Evolutionary conservation across 164 flowering plant species (phyloP), one percentile per base, ranked within the genome.

Genomic region (Litsea cubeba): DNA sequence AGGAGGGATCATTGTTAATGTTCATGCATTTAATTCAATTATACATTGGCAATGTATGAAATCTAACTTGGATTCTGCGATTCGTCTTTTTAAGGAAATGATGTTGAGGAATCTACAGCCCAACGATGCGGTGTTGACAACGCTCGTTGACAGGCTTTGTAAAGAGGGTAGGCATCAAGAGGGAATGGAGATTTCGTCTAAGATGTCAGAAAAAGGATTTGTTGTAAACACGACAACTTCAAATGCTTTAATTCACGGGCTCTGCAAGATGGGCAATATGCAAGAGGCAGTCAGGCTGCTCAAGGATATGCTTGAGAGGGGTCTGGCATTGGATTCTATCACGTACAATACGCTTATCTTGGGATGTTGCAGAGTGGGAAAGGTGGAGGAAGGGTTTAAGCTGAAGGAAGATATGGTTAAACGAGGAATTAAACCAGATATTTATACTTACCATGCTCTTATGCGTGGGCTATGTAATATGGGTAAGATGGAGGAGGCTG

Each of bases 161-260:
- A 78, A 83, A 75, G 76, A 80, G 51, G 81, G 86, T 68, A 83
- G 84, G 60, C 84, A 82, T 76, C 79, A 73, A 14, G 84, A 76
- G 68, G 96, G 93, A 50, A 63, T 77, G 76, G 82, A 84, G 28
- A 82, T 93, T 64, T 93, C 90, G 90, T 82, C 76, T 81, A 76
- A 46, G 78, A 84, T 91, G 65, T 76, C 82, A 28, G 80, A 79
- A 32, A 90, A 82, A 79, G 89, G 91, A n/a, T 85, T 85, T 81
- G 79, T 74, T 2, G 78, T 85, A 72, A 88, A 82, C 73, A 84
- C 79, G 14, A 70, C 79, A 66, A 88, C 96, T 72, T 87, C 89
- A 30, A 93, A 91, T 85, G 92, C 98, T 69, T 81, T 91, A 22
- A 76, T 90, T 72, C 87, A 84, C 79, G 93, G 95, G 32, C 86